Base-by-base conservation (phyloP, 2,329 filamentous ascomycete species). In the Rosellinia necatrix region DNA sequence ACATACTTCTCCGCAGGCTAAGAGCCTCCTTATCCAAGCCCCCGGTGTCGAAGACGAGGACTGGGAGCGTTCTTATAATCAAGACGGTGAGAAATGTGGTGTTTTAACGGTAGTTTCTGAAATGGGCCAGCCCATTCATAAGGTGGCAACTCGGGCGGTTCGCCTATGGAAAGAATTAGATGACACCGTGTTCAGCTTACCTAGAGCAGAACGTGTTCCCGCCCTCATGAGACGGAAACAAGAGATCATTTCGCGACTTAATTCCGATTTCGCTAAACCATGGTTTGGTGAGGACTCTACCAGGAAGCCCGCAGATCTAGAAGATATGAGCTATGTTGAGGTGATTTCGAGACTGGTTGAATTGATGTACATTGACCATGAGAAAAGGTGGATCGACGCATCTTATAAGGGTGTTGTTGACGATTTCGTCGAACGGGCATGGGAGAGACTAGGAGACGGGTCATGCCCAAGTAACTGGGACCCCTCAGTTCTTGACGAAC, bases 71-170 rank as follows among this genome's bases (percentile, higher is more conserved):
- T 96, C 79, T 90, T 93, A 77, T 17, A 51, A n/a, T n/a, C n/a
- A 29, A 17, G 40, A 50, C 9, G 91, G 90, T n/a, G 82, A 91
- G 21, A 89, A 92, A 53, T 94, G 94, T 67, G 94, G 94, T 72
- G 86, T 99, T 62, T 92, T 99, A 67, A 99, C 94, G 19, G 94
- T 99, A 38, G 86, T 91, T 61, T 99, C 94, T 1, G 94, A 99
- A 76, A 97, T 99, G 94, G 94, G 94, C 44, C 94, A 99, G 80
- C 94, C 94, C 4, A 99, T 99, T 59, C 94, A 99, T 80, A 99
- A 99, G 79, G 84, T 99, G 56, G 94, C 94, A 17, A 99, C 94
- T 40, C 89, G 94, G 54, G 94, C 94, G 82, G 92, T 99, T 44
- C 81, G 86, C 53, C 96, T 99, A 80, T 99, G 94, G 94, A 88